Evolutionary conservation across 257 asterid species (phyloP), one percentile per base, ranked within the genome.

Genomic region (Solanum sitiens): DNA sequence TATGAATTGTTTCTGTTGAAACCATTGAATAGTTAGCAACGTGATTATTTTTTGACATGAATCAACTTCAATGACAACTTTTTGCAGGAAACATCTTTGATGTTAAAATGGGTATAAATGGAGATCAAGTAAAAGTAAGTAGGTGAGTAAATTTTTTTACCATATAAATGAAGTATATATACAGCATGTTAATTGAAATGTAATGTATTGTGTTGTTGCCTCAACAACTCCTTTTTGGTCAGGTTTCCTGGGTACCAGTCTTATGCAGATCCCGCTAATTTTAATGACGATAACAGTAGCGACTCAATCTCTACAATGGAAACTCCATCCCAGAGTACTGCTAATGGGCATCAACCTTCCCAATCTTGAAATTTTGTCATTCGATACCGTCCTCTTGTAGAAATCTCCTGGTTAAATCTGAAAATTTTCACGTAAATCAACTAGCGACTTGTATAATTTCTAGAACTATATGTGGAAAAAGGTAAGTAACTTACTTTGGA

Each of bases 1-100:
- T 50, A 47, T 0, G 32, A 82, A 50, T 30, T 11, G 7, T 82
- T 30, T 82, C 71, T 50, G 11, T 82, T 11, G 44, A 47, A 50
- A 50, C 30, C 44, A 82, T 50, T 18, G 44, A 82, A 15, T 18
- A 15, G 11, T 82, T 47, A 47, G 44, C 42, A 79, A 45, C 47
- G 63, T 85, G 14, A 85, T 47, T 33, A 80, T 8, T 23, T 61
- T 27, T 40, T 30, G n/a, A 27, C 72, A 87, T 50, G 18, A 67
- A 87, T 70, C 11, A 39, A 67, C 59, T 74, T 74, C 75, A n/a
- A 83, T 71, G 68, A 45, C 89, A 45, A 72, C 39, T 91, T 83
- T 87, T 50, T 88, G 86, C 93, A 94, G 97, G 98, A 89, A 95
- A 95, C 70, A 94, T 95, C 87, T 94, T 92, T 73, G 98, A 95